phyloP scores from a whole-genome alignment of 257 asterid species.

The Nicotiana knightiana region DNA sequence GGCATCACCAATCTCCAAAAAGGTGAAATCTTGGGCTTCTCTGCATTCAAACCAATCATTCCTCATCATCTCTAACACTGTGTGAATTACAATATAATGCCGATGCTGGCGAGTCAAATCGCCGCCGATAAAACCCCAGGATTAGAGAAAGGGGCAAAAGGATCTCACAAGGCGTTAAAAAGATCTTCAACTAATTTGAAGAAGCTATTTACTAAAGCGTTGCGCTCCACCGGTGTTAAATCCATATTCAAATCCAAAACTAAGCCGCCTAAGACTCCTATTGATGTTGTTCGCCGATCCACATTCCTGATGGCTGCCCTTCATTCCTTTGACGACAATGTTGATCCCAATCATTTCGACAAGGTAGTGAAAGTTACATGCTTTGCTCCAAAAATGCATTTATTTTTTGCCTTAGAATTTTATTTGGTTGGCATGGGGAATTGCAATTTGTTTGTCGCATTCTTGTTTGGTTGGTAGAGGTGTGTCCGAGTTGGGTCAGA shows the following conservation, averaged over 20 bases:
- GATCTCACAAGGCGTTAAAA: neutral
- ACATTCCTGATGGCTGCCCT: conserved; percentile 37
- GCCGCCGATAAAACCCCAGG: neutral
- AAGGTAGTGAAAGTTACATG: conserved; percentile 16
- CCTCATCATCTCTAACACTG: no score
- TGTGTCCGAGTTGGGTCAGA: no score
- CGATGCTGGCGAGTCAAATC: conserved; percentile 22
- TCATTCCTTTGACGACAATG: conserved; percentile 18
- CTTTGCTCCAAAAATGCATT: neutral
- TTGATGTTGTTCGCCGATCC: conserved; percentile 44
- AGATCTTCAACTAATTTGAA: conserved; percentile 36
- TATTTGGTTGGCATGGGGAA: neutral
- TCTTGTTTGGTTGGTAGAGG: no score
- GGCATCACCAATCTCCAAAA: no score
- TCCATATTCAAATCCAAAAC: conserved; percentile 54
- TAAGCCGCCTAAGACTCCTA: conserved; percentile 35
- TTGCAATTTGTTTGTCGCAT: neutral
- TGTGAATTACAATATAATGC: conserved; percentile 15
- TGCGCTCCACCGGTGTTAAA: conserved; percentile 37
- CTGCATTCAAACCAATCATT: no score
- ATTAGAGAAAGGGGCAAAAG: neutral
- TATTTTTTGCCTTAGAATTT: neutral
- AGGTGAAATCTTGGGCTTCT: no score
- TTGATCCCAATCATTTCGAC: conserved; percentile 29
- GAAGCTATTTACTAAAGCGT: conserved; percentile 40